These are phyloP conservation scores for Pilasporangium apinafurcum DNA, from an alignment of 352 stramenopile genomes.

Conservation along the genomic window DNA sequence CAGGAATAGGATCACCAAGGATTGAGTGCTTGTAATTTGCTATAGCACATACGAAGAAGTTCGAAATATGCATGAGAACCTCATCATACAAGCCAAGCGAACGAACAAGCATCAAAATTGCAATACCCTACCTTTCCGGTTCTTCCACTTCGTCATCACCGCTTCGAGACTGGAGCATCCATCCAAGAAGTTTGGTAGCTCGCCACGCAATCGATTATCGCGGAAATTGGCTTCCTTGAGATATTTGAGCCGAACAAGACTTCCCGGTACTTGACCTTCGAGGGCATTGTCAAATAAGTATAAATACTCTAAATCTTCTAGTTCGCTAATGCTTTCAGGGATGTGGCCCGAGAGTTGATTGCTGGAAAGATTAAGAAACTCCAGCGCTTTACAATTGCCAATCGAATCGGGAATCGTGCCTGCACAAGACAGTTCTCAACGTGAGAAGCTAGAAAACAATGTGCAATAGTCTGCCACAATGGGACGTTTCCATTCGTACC, in stretches of 20 bases:
- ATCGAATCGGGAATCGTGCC: conserved; percentile 63
- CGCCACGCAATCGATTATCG: conserved; percentile 63
- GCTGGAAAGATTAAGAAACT: conserved; percentile 84
- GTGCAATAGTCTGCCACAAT: background rate
- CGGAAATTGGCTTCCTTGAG: conserved; percentile 77
- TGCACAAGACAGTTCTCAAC: background rate
- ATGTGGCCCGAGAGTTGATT: conserved; percentile 73
- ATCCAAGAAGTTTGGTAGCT: conserved; percentile 80
- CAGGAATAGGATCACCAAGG: conserved; percentile 58
- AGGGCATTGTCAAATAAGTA: conserved; percentile 85
- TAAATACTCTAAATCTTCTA: conserved; percentile 75
- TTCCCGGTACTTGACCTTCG: conserved; percentile 57
- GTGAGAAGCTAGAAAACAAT: no score
- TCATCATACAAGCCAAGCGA: background rate
- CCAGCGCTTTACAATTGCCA: conserved; percentile 61
- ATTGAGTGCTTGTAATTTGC: conserved; percentile 69
- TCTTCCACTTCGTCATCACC: conserved; percentile 83
- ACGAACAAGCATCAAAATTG: background rate
- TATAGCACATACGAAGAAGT: conserved; percentile 1
- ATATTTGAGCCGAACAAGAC: conserved; percentile 67
- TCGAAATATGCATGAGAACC: background rate
- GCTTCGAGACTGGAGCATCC: conserved; percentile 71
- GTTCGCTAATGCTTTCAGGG: conserved; percentile 56
- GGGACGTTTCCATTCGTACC: conserved; percentile 2
- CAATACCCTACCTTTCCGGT: conserved; percentile 33